phyloP scores from a whole-genome alignment of 352 stramenopile genomes.

The Pilasporangium apinafurcum region DNA sequence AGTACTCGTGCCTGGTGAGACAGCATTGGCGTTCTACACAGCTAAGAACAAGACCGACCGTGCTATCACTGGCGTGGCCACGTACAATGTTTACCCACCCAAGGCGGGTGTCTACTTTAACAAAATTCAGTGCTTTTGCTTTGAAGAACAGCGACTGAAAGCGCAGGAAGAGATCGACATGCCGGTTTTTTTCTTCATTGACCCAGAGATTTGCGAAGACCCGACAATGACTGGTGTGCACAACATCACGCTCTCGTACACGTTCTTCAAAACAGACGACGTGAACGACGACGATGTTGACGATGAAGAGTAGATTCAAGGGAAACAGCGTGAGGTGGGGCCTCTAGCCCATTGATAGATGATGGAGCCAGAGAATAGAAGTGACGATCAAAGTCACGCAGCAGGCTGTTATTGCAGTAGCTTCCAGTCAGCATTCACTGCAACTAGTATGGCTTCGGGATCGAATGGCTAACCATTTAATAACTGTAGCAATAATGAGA shows the following conservation, averaged over 20 bases:
- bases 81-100: constrained; percentile 99
- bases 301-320: constrained; percentile 39
- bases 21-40: constrained; percentile 98
- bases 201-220: constrained; percentile 98
- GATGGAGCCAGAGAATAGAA: no score
- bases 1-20: constrained; percentile 94
- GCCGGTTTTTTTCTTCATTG: constrained; percentile 99
- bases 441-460: no score
- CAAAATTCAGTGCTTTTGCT: constrained; percentile 99
- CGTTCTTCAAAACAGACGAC: constrained; percentile 97
- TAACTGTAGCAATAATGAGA: no score
- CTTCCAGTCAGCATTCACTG: no score
- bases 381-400: no score
- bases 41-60: constrained; percentile 96
- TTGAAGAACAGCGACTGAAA: constrained; percentile 98
- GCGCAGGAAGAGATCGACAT: constrained; percentile 98
- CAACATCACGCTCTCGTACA: constrained; percentile 98
- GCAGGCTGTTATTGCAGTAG: no score
- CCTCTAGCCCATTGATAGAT: no score
- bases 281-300: constrained; percentile 89
- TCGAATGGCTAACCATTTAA: no score
- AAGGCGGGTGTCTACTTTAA: constrained; percentile 98
- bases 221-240: constrained; percentile 93
- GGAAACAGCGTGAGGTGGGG: no score
- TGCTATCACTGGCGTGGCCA: constrained; percentile 98